Conservation (phyloP, 768 basidiomycete genomes). For the Lactifluus echinatus region DNA sequence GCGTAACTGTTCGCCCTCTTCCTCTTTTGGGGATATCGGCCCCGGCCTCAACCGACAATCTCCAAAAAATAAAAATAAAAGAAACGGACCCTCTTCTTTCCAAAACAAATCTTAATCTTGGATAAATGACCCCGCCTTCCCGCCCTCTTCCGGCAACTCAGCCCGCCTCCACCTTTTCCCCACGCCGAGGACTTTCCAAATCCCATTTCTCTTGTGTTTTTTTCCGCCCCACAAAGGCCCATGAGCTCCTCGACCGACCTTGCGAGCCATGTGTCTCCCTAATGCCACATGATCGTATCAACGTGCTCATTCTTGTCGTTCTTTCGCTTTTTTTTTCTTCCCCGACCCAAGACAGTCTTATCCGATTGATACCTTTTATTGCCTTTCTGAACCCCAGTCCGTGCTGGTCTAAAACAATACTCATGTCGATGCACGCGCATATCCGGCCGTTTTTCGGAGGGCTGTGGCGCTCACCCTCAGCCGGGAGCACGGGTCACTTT, state of each 20-base stretch:
- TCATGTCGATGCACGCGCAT: neutral
- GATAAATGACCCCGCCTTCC: neutral
- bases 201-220: neutral
- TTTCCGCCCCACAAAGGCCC: neutral
- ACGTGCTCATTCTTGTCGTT: neutral
- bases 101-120: neutral
- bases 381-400: neutral
- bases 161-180: neutral
- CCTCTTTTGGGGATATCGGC: slow-evolving; percentile 1
- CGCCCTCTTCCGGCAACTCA: neutral
- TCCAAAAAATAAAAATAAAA: neutral
- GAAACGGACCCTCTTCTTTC: neutral
- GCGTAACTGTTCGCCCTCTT: slow-evolving; percentile 2
- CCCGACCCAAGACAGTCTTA: too few relatives aligned
- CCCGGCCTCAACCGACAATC: neutral
- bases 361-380: slow-evolving; percentile 6
- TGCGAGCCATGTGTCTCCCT: neutral
- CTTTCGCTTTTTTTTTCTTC: too few relatives aligned
- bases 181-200: neutral
- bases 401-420: neutral
- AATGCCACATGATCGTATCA: neutral
- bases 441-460: slow-evolving; percentile 7
- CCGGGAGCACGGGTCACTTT: slow-evolving; percentile 11
- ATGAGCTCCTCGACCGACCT: neutral
- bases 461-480: neutral